These are phyloP conservation scores for Lentinula aciculospora DNA, from an alignment of 768 basidiomycete genomes.

Conservation along the genomic window DNA sequence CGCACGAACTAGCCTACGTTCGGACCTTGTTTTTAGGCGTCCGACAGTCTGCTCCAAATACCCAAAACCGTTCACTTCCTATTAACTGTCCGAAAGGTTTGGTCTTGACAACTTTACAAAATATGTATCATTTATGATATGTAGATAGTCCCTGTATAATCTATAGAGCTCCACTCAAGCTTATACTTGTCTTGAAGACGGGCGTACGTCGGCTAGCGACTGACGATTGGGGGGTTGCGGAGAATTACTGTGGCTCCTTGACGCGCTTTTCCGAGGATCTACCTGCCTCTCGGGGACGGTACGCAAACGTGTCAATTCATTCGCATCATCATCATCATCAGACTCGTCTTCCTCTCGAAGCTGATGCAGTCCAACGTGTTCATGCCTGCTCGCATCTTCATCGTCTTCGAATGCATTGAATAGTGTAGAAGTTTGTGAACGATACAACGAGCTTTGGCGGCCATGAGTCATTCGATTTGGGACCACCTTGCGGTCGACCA, in stretches of 20 bases:
- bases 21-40: no score
- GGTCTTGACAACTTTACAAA: not conserved
- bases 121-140: not conserved
- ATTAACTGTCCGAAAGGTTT: not conserved
- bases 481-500: conserved; percentile 24
- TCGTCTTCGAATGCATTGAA: conserved; percentile 74
- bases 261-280: conserved; percentile 22
- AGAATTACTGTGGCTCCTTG: conserved; percentile 53
- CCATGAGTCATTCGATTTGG: conserved; percentile 42
- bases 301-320: conserved; percentile 21
- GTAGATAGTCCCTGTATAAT: not conserved
- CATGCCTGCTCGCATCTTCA: conserved; percentile 23
- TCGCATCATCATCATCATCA: conserved; percentile 38
- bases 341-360: conserved; percentile 68
- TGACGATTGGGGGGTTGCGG: conserved; percentile 25
- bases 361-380: conserved; percentile 51
- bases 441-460: conserved; percentile 61
- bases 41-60: no score
- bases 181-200: conserved; percentile 9
- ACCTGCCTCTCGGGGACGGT: conserved; percentile 6
- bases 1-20: no score
- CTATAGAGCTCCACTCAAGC: not conserved
- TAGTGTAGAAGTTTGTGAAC: conserved; percentile 57
- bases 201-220: conserved; percentile 34
- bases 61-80: no score